A percentile compares a stretch with the other conserved stretches of the same genome.
Evolutionary conservation across 305 asterid species (phyloP).

Genomic region (Nicotiana rustica): DNA sequence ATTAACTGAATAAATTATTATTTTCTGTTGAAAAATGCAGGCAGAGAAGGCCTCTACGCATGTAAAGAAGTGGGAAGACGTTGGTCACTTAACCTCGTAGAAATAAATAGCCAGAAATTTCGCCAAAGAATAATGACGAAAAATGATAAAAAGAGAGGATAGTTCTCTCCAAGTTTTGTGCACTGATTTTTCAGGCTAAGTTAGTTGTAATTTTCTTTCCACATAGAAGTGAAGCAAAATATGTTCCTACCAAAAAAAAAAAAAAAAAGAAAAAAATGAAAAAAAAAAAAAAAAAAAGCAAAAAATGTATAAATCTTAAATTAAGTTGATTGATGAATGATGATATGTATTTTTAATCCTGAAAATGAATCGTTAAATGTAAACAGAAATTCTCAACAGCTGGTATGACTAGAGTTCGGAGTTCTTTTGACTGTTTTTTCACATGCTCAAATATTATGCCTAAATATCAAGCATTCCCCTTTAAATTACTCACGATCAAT

Average conservation of each 20-base stretch:
- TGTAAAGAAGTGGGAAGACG: constrained; percentile 56
- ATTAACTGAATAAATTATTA: not conserved
- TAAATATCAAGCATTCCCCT: too few relatives aligned
- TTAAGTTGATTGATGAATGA: constrained; percentile 7
- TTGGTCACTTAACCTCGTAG: constrained; percentile 38
- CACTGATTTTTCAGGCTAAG: not conserved
- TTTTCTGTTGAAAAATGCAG: constrained; percentile 47
- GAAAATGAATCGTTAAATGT: not conserved
- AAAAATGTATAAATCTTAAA: not conserved
- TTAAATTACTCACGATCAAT: too few relatives aligned
- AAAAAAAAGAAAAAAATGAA: too few relatives aligned
- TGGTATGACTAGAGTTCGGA: too few relatives aligned
- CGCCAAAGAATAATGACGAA: not conserved
- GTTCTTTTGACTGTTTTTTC: too few relatives aligned
- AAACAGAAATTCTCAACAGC: not conserved
- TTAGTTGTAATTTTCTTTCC: not conserved
- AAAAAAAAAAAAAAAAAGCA: too few relatives aligned
- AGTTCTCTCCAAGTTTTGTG: not conserved
- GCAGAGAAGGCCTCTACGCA: constrained; percentile 61
- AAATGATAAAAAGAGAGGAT: not conserved
- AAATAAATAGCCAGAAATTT: not conserved
- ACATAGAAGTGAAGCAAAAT: not conserved
- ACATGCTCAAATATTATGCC: too few relatives aligned
- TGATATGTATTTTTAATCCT: not conserved
- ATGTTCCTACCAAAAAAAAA: too few relatives aligned